Evolutionary conservation across 352 stramenopile genomes (phyloP).

Genomic region (Globisporangium mamillatum): DNA sequence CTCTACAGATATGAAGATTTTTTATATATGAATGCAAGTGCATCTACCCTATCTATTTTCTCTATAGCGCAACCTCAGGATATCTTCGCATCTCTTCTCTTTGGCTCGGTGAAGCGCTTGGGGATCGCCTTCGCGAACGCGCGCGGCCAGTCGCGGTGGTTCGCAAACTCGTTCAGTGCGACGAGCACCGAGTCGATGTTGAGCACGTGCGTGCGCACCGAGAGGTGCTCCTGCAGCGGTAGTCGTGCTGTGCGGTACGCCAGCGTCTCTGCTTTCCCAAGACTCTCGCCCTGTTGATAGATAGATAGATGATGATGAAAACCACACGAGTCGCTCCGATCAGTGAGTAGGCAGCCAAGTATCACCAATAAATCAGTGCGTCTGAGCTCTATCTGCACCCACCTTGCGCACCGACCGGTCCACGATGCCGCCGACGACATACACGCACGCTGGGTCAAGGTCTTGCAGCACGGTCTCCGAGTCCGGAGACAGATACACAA

Average conservation of each 20-base stretch:
- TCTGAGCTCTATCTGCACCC: not conserved
- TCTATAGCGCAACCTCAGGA: not conserved
- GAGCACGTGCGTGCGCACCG: conserved; percentile 59
- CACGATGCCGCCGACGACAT: conserved; percentile 83
- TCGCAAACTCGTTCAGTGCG: conserved; percentile 65
- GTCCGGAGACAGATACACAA: conserved; percentile 86
- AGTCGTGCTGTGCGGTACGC: conserved; percentile 41
- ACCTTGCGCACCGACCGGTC: conserved; percentile 83
- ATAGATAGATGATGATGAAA: not conserved
- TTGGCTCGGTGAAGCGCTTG: conserved; percentile 37
- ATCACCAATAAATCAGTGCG: too few relatives aligned
- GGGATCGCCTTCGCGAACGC: conserved; percentile 60
- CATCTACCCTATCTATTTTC: not conserved
- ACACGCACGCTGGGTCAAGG: conserved; percentile 50
- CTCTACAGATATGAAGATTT: not conserved
- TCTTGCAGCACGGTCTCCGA: conserved; percentile 55
- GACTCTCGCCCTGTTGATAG: conserved; percentile 36
- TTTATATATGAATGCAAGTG: not conserved
- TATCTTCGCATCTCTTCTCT: conserved; percentile 2
- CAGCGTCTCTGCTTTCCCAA: conserved; percentile 32
- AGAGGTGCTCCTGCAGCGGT: conserved; percentile 65
- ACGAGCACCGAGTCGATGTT: conserved; percentile 82
- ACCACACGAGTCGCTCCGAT: not conserved
- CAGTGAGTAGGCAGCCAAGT: too few relatives aligned
- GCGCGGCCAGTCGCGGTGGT: conserved; percentile 60